Percentiles rank a stretch among this genome's conserved stretches.
These are phyloP conservation scores for Teunomyces lycoperdinae DNA, from an alignment of 805 yeast genomes.

Conservation along the genomic window DNA sequence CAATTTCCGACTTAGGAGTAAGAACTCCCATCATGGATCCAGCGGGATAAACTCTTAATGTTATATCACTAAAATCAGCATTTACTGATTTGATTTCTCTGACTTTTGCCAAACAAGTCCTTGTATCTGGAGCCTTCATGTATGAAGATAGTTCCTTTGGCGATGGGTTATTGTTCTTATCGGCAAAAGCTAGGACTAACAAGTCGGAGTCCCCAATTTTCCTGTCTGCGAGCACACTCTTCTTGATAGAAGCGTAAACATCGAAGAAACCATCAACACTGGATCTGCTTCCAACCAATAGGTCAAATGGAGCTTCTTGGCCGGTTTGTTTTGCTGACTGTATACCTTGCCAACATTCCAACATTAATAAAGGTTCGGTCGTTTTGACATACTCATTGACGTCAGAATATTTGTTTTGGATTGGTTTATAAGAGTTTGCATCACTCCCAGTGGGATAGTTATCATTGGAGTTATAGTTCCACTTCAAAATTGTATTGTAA, in stretches of 20 bases:
- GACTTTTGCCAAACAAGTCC: constrained; percentile 79
- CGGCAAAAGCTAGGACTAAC: constrained; percentile 50
- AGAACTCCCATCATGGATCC: constrained; percentile 52
- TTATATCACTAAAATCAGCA: constrained; percentile 69
- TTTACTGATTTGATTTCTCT: constrained; percentile 65
- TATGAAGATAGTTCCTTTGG: constrained; percentile 20
- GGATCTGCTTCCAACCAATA: constrained; percentile 75
- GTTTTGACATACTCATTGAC: constrained; percentile 64
- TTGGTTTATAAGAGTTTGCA: constrained; percentile 37
- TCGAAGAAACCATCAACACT: constrained; percentile 86
- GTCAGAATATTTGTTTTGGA: constrained; percentile 54
- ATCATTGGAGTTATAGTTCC: constrained; percentile 65
- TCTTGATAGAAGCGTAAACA: constrained; percentile 70
- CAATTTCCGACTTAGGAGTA: constrained; percentile 60
- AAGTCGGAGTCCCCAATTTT: constrained; percentile 75
- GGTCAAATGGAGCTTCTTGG: constrained; percentile 57
- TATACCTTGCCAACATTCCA: constrained; percentile 94
- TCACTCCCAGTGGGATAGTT: constrained; percentile 58
- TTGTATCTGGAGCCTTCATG: constrained; percentile 27
- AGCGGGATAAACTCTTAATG: constrained; percentile 62
- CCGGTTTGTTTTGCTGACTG: constrained; percentile 67
- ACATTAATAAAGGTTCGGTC: constrained; percentile 75
- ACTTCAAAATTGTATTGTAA: constrained; percentile 62
- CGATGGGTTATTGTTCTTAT: constrained; percentile 14
- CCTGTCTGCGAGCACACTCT: constrained; percentile 46